These are phyloP conservation scores for Nicotiana tabacum DNA, from an alignment of 257 asterid species.

Conservation along the genomic window DNA sequence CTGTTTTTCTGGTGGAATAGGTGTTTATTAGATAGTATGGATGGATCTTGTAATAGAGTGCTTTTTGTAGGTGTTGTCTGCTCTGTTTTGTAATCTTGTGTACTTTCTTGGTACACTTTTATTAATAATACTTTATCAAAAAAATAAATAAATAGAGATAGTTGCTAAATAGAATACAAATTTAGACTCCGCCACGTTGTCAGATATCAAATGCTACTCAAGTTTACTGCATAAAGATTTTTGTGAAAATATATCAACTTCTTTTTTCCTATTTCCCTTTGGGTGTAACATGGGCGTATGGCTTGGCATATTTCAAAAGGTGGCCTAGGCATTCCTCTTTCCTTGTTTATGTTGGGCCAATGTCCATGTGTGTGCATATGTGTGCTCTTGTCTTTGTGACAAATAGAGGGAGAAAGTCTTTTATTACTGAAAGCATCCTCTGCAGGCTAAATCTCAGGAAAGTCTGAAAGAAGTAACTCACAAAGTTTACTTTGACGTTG, in stretches of 20 bases:
- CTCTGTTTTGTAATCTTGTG: too few species aligned
- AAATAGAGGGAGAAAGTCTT: neutral
- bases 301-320: conserved; percentile 1
- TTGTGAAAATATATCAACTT: neutral
- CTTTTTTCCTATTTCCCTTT: neutral
- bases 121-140: too few species aligned
- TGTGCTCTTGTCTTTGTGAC: neutral
- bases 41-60: too few species aligned
- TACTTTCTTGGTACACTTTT: too few species aligned
- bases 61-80: too few species aligned
- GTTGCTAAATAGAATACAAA: neutral
- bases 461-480: conserved; percentile 69
- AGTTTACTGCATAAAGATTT: neutral
- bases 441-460: conserved; percentile 76
- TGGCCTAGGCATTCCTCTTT: neutral
- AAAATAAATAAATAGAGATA: neutral
- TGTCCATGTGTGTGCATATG: neutral
- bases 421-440: neutral
- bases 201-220: neutral
- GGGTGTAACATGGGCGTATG: neutral
- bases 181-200: neutral
- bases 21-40: too few species aligned
- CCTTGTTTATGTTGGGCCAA: neutral
- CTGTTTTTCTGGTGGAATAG: too few species aligned
- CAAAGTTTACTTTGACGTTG: conserved; percentile 75